These are phyloP conservation scores for Eutrema salsugineum DNA, from an alignment of 441 rosid species.

Conservation along the genomic window DNA sequence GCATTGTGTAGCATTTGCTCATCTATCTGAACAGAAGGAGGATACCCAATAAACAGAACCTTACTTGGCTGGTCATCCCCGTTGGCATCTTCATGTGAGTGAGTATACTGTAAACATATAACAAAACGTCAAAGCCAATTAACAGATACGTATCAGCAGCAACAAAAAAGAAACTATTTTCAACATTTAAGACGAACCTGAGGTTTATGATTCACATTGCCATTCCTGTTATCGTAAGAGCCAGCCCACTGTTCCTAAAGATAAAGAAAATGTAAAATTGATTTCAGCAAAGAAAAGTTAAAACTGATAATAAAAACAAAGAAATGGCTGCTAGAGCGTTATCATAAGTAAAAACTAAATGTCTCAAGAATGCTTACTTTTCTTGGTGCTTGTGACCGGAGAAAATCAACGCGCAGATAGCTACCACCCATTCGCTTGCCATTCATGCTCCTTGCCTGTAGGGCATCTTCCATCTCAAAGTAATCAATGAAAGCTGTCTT, in stretches of 20 bases:
- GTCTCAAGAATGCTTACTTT: constrained; percentile 54
- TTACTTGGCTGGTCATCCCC: constrained; percentile 79
- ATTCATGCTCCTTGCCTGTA: constrained; percentile 76
- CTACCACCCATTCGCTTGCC: constrained; percentile 80
- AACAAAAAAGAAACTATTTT: neutral
- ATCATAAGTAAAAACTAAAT: neutral
- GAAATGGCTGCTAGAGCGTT: neutral
- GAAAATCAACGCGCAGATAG: constrained; percentile 82
- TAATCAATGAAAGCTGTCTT: constrained; percentile 75
- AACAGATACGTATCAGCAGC: neutral
- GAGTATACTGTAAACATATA: constrained; percentile 42
- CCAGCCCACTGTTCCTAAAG: constrained; percentile 65
- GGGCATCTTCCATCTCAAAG: constrained; percentile 65
- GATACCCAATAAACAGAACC: constrained; percentile 88
- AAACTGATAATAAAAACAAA: neutral
- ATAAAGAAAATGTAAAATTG: constrained; percentile 10
- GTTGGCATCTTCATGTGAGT: constrained; percentile 43
- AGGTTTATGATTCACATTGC: constrained; percentile 48
- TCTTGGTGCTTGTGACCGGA: constrained; percentile 64
- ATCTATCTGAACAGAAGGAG: constrained; percentile 85
- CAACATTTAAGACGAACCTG: constrained; percentile 44
- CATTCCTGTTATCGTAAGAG: constrained; percentile 43
- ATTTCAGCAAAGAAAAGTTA: neutral
- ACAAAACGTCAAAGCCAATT: constrained; percentile 1
- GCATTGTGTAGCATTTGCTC: constrained; percentile 96